Conservation (phyloP, 495 filamentous ascomycete genomes). For the Podospora anserina region DNA sequence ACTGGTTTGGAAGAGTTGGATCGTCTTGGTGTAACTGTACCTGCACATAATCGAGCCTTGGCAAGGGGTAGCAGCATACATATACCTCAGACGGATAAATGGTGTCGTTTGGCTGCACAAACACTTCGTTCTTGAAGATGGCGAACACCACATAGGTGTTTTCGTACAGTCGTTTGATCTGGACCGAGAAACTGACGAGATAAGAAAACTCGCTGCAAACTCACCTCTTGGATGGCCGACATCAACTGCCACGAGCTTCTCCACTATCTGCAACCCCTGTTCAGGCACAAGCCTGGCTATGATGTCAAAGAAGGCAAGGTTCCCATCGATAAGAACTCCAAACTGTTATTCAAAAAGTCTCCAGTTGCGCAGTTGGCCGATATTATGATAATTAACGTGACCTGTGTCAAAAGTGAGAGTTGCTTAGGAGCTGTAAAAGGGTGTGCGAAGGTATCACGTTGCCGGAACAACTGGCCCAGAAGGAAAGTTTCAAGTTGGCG, state of each 20-base stretch:
- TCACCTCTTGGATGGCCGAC: neutral
- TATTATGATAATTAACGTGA: neutral
- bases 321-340: conserved; percentile 10
- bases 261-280: neutral
- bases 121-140: neutral
- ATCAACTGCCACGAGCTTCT: neutral
- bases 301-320: conserved; percentile 5
- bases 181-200: neutral
- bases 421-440: neutral
- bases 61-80: neutral
- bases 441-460: conserved; percentile 2
- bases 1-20: neutral
- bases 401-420: neutral
- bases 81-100: neutral
- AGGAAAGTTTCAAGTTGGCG: neutral
- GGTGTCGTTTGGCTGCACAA: neutral
- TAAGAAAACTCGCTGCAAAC: neutral
- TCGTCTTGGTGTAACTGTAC: neutral
- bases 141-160: too few species aligned
- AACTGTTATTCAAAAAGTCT: neutral
- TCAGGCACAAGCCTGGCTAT: neutral
- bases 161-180: neutral
- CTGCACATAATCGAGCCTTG: neutral
- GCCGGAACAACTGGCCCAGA: conserved; percentile 1
- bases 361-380: neutral